A percentile compares a stretch with the other conserved stretches of the same genome.
Evolutionary conservation across 495 filamentous ascomycete species (phyloP).

Genomic region (Aspergillus mulundensis): DNA sequence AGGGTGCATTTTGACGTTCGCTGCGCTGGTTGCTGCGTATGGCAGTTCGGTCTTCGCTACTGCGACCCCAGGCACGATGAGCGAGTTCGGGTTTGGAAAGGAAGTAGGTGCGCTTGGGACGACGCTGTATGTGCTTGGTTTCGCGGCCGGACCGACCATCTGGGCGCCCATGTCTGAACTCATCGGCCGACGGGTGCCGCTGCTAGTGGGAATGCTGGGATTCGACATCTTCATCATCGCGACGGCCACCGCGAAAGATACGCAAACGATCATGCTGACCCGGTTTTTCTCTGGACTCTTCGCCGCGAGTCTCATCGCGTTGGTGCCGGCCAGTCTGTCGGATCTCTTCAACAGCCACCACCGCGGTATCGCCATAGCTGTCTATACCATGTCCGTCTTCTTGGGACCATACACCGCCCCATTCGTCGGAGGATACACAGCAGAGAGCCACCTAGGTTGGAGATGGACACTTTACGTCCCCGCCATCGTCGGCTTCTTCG

Average conservation of each 20-base stretch:
- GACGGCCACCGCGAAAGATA: slow-evolving; percentile 51
- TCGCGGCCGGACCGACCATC: slow-evolving; percentile 47
- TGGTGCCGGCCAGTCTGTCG: slow-evolving; percentile 46
- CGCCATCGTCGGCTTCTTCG: slow-evolving; percentile 30
- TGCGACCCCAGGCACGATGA: slow-evolving; percentile 33
- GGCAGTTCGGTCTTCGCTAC: slow-evolving; percentile 49
- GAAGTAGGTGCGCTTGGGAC: slow-evolving; percentile 51
- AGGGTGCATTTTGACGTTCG: slow-evolving; percentile 19
- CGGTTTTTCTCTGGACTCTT: slow-evolving; percentile 48
- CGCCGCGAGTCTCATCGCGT: slow-evolving; percentile 43
- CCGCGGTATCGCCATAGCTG: slow-evolving; percentile 40
- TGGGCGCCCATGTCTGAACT: slow-evolving; percentile 73
- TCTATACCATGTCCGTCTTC: slow-evolving; percentile 47
- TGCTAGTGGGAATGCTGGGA: slow-evolving; percentile 45
- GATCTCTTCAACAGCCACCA: slow-evolving; percentile 46
- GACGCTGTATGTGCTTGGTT: slow-evolving; percentile 49
- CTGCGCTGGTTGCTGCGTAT: slow-evolving; percentile 48
- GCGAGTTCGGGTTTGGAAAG: slow-evolving; percentile 40
- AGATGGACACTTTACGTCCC: slow-evolving; percentile 45
- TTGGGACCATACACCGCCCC: slow-evolving; percentile 41
- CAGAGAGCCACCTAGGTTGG: slow-evolving; percentile 36
- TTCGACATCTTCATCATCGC: slow-evolving; percentile 51
- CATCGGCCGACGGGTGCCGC: slow-evolving; percentile 52
- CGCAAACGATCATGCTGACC: slow-evolving; percentile 49
- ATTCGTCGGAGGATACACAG: slow-evolving; percentile 41